Evolutionary conservation across 2,329 filamentous ascomycete species (phyloP).

Genomic region (Aspergillus niger): DNA sequence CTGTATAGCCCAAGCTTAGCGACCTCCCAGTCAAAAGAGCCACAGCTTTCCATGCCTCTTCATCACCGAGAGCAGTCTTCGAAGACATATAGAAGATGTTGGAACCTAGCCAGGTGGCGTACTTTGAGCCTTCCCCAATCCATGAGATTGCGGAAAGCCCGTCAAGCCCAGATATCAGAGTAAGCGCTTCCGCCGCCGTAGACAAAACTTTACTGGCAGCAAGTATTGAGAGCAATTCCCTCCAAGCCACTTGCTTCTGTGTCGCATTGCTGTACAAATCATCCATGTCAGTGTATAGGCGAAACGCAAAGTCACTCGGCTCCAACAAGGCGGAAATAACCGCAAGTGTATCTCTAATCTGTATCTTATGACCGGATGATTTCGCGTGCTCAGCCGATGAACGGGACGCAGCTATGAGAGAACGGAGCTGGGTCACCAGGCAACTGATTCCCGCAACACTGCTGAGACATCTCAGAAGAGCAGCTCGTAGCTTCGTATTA

Average conservation of each 20-base stretch:
- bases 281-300: slow-evolving; percentile 50
- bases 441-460: slow-evolving; percentile 78
- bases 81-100: slow-evolving; percentile 57
- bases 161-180: slow-evolving; percentile 37
- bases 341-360: slow-evolving; percentile 40
- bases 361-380: slow-evolving; percentile 35
- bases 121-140: slow-evolving; percentile 66
- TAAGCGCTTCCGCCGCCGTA: slow-evolving; percentile 57
- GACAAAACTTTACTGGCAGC: slow-evolving; percentile 63
- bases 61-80: slow-evolving; percentile 43
- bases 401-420: slow-evolving; percentile 50
- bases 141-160: slow-evolving; percentile 49
- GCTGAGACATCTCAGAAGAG: slow-evolving; percentile 64
- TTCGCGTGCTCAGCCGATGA: slow-evolving; percentile 31
- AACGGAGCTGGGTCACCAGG: slow-evolving; percentile 68
- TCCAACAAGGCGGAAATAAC: slow-evolving; percentile 46
- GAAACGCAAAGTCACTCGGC: slow-evolving; percentile 44
- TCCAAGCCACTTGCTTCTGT: slow-evolving; percentile 61
- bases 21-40: slow-evolving; percentile 58
- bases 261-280: slow-evolving; percentile 41
- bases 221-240: slow-evolving; percentile 60
- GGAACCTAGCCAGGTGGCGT: slow-evolving; percentile 69
- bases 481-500: slow-evolving; percentile 39
- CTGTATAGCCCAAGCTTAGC: slow-evolving; percentile 71
- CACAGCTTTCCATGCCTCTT: slow-evolving; percentile 35